Percentiles rank a stretch among this genome's conserved stretches.
These are phyloP conservation scores for Cardamine chenopodiifolia DNA, from an alignment of 345 rosid genomes.

Conservation along the genomic window DNA sequence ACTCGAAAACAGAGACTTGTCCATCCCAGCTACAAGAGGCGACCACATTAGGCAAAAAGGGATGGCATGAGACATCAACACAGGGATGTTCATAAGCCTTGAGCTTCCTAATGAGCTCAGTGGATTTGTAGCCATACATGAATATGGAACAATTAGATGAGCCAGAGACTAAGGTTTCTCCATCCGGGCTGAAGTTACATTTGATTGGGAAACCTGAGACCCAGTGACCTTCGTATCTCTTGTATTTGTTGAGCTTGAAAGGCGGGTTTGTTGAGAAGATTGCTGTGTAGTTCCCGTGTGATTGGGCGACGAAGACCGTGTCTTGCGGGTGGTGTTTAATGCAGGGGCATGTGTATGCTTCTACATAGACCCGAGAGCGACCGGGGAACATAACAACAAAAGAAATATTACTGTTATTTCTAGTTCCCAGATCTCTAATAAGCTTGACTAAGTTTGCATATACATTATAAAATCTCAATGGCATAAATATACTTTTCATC, in stretches of 20 bases:
- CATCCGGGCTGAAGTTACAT: slow-evolving; percentile 76
- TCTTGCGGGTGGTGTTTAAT: slow-evolving; percentile 69
- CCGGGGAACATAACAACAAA: neutral
- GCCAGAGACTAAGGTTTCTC: slow-evolving; percentile 68
- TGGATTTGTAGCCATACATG: slow-evolving; percentile 54
- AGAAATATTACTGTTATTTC: neutral
- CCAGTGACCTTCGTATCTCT: slow-evolving; percentile 69
- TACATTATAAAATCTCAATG: neutral
- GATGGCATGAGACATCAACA: slow-evolving; percentile 69
- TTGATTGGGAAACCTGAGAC: slow-evolving; percentile 84
- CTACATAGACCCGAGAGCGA: slow-evolving; percentile 64
- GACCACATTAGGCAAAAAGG: slow-evolving; percentile 57
- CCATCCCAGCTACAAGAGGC: slow-evolving; percentile 88
- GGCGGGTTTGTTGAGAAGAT: slow-evolving; percentile 74
- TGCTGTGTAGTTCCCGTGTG: slow-evolving; percentile 90
- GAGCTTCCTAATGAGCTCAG: slow-evolving; percentile 56
- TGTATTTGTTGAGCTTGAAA: slow-evolving; percentile 78
- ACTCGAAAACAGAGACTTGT: slow-evolving; percentile 43
- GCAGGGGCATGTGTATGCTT: slow-evolving; percentile 85
- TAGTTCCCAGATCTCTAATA: neutral
- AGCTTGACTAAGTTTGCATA: neutral
- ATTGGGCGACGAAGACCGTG: slow-evolving; percentile 71
- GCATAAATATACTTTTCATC: neutral
- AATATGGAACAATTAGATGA: slow-evolving; percentile 78
- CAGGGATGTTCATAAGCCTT: slow-evolving; percentile 74